phyloP scores from a whole-genome alignment of 1,284 basidiomycete genomes.

The Tranzscheliella williamsii region DNA sequence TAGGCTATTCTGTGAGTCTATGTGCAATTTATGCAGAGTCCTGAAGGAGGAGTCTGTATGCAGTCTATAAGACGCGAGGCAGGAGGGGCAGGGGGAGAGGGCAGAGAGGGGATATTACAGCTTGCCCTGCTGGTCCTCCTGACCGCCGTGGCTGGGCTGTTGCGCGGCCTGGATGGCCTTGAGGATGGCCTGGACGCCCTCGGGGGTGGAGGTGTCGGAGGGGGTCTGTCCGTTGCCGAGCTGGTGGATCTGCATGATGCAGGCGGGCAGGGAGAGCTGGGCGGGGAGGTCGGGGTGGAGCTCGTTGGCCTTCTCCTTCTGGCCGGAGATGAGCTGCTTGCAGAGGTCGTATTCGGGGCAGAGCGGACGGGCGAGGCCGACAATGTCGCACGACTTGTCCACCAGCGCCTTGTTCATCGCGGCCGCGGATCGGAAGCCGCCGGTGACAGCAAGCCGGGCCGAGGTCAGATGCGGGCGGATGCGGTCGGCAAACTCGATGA shows the following conservation, averaged over 20 bases:
- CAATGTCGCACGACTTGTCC: constrained; percentile 42
- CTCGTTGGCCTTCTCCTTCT: constrained; percentile 18
- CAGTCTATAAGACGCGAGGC: too few species aligned
- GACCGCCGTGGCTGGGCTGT: constrained; percentile 26
- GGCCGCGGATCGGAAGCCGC: constrained; percentile 72
- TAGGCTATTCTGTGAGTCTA: too few species aligned
- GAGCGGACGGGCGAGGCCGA: constrained; percentile 30
- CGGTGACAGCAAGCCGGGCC: constrained; percentile 74
- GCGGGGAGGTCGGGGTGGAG: constrained; percentile 24
- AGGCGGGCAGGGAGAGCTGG: constrained; percentile 30
- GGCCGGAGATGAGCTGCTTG: constrained; percentile 29
- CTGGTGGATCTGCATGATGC: constrained; percentile 33
- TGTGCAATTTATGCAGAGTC: too few species aligned
- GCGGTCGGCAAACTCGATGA: constrained; percentile 62
- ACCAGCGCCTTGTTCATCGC: constrained; percentile 67
- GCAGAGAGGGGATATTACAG: neutral
- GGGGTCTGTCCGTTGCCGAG: constrained; percentile 14
- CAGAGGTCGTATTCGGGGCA: constrained; percentile 33
- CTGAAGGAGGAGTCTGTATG: too few species aligned
- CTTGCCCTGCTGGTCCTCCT: constrained; percentile 24
- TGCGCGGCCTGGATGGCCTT: constrained; percentile 16
- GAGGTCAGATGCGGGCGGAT: constrained; percentile 34
- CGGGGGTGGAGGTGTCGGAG: constrained; percentile 25
- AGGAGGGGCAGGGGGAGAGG: too few species aligned
- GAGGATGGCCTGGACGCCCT: constrained; percentile 38